Base-by-base conservation (phyloP, 202 grass and related monocot genomes). In the Hordeum pubiflorum region DNA sequence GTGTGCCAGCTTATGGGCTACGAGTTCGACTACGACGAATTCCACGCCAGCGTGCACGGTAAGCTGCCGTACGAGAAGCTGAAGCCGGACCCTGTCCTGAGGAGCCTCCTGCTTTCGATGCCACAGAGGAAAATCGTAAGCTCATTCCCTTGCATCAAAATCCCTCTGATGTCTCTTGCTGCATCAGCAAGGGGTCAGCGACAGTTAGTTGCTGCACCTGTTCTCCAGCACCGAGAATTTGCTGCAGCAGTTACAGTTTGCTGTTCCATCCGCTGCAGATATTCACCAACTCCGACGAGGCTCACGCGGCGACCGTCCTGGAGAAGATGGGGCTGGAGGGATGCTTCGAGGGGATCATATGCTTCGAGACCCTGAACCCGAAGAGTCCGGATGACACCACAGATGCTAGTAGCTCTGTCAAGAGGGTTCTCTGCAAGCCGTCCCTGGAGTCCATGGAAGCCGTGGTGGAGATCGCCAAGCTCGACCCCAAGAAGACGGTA, bases 361-460 rank as follows among this genome's bases (percentile, higher is more conserved):
- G 90, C 76, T 98, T 98, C 84, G 95, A 98, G 86, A 98, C 92
- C 21, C 95, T 98, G 6, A 94, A 94, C 71, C 82, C n/a, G 3
- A 6, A 83, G 4, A 54, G 18, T n/a, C 7, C 88, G 13, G 11
- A 1, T 9, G 60, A 9, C 6, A 46, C 43, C 6, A 46, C 43
- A 2, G 13, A 5, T 12, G 43, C 43, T 11, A 7, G 29, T 15
- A 7, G 10, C 48, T 61, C 61, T 32, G 21, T 20, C 21, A 64
- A 31, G 3, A 82, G 69, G 48, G 86, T 98, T 79, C 86, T 98
- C 15, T 98, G 95, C 84, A 98, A 98, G 72, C 95, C 95, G 1
- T 89, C 86, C 7, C 77, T 94, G 68, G 88, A 94, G 74, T 89
- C 94, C 92, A 94, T 97, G 78, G 84, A 97, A 63, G 86, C 90